Evolutionary conservation across 2,329 filamentous ascomycete species (phyloP).

Genomic region (Amphichorda felina): DNA sequence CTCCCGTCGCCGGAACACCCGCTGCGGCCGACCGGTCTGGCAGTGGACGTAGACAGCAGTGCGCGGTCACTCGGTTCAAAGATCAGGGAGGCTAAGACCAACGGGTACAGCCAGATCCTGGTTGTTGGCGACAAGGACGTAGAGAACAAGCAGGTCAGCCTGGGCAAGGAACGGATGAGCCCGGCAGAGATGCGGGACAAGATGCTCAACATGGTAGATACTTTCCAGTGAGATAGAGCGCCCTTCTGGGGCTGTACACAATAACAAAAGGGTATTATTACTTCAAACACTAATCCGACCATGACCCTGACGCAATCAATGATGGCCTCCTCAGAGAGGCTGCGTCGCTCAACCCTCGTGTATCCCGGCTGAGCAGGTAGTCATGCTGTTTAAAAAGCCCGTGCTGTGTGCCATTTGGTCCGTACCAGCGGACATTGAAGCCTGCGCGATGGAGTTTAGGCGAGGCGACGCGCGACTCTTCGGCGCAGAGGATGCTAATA

Average conservation of each 20-base stretch:
- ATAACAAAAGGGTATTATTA: not conserved
- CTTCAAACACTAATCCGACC: not conserved
- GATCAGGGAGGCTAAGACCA: slow-evolving; percentile 56
- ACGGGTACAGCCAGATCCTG: slow-evolving; percentile 63
- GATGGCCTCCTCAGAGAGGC: no score
- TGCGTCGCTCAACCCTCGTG: no score
- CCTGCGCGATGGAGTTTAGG: no score
- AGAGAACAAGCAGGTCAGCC: slow-evolving; percentile 39
- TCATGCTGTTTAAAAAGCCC: no score
- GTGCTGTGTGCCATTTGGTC: no score
- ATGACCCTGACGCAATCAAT: no score
- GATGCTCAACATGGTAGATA: slow-evolving; percentile 32
- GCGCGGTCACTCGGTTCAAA: slow-evolving; percentile 54
- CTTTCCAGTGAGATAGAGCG: slow-evolving; percentile 32
- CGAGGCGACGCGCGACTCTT: no score
- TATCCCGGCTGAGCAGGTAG: no score
- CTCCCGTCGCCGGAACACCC: slow-evolving; percentile 26
- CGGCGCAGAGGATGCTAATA: no score
- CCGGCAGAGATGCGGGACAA: slow-evolving; percentile 30
- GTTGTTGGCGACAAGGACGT: slow-evolving; percentile 60
- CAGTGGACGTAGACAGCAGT: slow-evolving; percentile 59
- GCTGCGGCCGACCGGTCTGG: slow-evolving; percentile 45
- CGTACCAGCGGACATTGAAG: no score
- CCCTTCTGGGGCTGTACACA: no score
- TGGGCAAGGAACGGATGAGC: slow-evolving; percentile 26